Percentiles rank a stretch among this genome's conserved stretches.
phyloP scores from a whole-genome alignment of 305 asterid genomes.

The Solanum hybrid region DNA sequence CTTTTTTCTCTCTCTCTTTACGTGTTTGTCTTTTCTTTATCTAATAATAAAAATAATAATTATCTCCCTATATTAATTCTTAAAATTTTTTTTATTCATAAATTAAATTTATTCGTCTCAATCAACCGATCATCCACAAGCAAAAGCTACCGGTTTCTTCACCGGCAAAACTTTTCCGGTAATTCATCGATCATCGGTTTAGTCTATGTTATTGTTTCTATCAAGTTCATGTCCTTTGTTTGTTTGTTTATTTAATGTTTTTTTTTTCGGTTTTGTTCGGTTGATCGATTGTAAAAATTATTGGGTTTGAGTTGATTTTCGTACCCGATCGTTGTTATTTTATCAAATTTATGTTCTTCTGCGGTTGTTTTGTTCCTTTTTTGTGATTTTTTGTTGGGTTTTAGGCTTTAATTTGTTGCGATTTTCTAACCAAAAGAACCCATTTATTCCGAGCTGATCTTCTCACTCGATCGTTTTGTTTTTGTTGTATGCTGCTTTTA shows the following conservation, averaged over 20 bases:
- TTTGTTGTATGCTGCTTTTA: not conserved
- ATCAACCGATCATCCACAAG: conserved; percentile 1
- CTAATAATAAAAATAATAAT: not conserved
- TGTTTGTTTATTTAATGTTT: not conserved
- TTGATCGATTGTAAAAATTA: not conserved
- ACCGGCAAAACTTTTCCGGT: not conserved
- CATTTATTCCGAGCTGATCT: not conserved
- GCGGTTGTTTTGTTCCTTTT: not conserved
- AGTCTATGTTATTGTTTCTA: not conserved
- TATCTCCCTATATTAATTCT: not conserved
- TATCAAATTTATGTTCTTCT: not conserved
- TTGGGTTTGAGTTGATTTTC: not conserved
- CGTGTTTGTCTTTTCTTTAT: not conserved
- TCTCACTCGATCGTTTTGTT: not conserved
- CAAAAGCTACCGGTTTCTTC: not conserved
- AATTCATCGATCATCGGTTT: not conserved
- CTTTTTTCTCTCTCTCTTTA: not conserved
- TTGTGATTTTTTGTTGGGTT: not conserved
- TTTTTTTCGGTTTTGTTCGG: not conserved
- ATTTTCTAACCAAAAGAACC: not conserved
- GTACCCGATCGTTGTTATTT: not conserved
- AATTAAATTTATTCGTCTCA: not conserved
- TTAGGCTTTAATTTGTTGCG: not conserved
- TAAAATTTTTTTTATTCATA: not conserved
- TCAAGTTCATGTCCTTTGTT: not conserved